These are phyloP conservation scores for Linnemannia zychae DNA, from an alignment of 192 early-diverging fungal species.

Conservation along the genomic window DNA sequence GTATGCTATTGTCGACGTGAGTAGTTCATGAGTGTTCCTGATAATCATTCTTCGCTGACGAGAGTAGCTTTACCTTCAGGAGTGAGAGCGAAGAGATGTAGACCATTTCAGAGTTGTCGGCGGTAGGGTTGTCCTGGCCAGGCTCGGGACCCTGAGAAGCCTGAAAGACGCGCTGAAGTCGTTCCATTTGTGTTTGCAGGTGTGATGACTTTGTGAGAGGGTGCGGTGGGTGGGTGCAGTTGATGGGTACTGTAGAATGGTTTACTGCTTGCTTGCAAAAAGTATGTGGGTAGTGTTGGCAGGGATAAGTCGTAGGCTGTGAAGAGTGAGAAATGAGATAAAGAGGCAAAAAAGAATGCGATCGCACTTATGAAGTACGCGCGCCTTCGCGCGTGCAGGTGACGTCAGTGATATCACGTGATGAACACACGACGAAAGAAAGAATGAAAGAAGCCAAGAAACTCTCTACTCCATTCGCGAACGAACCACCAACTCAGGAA, in stretches of 20 bases:
- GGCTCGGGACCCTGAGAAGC: conserved; percentile 68
- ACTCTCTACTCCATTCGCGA: no score
- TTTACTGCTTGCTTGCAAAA: not conserved
- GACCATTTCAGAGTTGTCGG: conserved; percentile 98
- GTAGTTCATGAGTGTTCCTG: not conserved
- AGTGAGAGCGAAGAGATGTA: conserved; percentile 99
- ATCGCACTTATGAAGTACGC: not conserved
- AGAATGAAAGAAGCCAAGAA: not conserved
- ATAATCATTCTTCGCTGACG: not conserved
- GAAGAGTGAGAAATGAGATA: not conserved
- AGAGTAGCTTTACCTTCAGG: conserved; percentile 75
- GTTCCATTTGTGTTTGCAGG: conserved; percentile 60
- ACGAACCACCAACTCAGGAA: not conserved
- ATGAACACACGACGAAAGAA: not conserved
- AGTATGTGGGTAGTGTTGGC: not conserved
- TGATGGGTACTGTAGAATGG: not conserved
- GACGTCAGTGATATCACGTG: conserved; percentile 1
- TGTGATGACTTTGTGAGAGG: not conserved
- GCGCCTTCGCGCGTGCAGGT: not conserved
- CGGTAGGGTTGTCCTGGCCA: conserved; percentile 90
- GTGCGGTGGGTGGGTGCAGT: not conserved
- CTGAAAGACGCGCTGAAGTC: conserved; percentile 72
- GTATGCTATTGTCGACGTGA: not conserved
- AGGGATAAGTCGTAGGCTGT: not conserved
- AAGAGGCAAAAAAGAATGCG: not conserved